Percentiles rank a stretch among this genome's conserved stretches.
phyloP scores from a whole-genome alignment of 2,329 filamentous ascomycete species.

The Claviceps sp. region DNA sequence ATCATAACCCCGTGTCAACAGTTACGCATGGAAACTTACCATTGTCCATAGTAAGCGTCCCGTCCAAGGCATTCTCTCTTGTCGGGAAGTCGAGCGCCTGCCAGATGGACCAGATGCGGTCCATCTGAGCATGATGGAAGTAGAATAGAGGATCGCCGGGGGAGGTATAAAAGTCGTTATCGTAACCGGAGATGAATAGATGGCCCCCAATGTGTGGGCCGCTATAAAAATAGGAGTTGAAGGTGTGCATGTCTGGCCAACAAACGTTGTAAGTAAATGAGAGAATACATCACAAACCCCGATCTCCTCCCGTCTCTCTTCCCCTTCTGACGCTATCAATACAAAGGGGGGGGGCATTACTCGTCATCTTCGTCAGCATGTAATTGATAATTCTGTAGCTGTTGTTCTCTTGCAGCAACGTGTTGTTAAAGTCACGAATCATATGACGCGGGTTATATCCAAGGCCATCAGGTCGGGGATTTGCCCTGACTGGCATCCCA shows the following conservation, averaged over 20 bases:
- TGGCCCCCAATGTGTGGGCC: neutral
- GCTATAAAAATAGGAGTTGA: neutral
- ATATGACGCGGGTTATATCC: slow-evolving; percentile 6
- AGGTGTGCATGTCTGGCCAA: neutral
- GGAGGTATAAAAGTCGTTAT: slow-evolving; percentile 3
- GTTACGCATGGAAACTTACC: neutral
- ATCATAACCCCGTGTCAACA: neutral
- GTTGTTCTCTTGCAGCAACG: neutral
- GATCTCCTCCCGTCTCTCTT: no score
- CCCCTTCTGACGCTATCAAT: no score
- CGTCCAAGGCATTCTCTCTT: slow-evolving; percentile 2
- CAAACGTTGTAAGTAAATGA: neutral
- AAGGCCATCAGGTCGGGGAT: neutral
- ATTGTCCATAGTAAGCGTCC: neutral
- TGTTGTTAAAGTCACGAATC: slow-evolving; percentile 2
- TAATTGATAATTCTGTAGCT: neutral
- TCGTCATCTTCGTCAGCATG: neutral
- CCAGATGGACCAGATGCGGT: slow-evolving; percentile 6
- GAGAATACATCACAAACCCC: neutral
- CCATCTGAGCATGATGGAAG: slow-evolving; percentile 3
- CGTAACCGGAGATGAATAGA: slow-evolving; percentile 1
- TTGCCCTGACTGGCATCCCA: neutral
- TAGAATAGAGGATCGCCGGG: slow-evolving; percentile 5
- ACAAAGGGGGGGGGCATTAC: neutral
- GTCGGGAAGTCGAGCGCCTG: slow-evolving; percentile 1